Conservation (phyloP, 2,329 filamentous ascomycete genomes). For the Seiridium cupressi region DNA sequence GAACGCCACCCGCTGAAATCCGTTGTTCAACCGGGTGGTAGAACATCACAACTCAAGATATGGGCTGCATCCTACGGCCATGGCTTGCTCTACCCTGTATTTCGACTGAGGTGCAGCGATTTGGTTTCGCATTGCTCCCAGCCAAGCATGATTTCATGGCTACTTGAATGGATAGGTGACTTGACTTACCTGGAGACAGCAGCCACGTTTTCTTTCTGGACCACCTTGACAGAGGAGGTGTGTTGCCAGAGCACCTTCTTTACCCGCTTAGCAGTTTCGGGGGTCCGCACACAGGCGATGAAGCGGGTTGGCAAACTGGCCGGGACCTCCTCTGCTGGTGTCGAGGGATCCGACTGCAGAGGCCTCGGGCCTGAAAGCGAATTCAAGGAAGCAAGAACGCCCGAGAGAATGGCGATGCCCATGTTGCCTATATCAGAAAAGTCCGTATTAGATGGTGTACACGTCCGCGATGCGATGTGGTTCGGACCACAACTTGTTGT, state of each 20-base stretch:
- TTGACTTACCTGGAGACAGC: constrained; percentile 41
- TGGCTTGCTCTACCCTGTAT: too few species aligned
- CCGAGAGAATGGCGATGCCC: constrained; percentile 80
- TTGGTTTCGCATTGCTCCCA: too few species aligned
- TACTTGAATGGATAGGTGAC: too few species aligned
- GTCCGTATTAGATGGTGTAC: background rate
- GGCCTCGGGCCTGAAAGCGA: constrained; percentile 47
- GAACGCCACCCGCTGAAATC: too few species aligned
- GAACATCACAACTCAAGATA: too few species aligned
- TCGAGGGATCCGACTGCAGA: constrained; percentile 37
- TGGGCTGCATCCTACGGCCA: too few species aligned
- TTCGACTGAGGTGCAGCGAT: too few species aligned
- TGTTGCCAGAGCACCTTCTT: constrained; percentile 64
- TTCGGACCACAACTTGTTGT: background rate
- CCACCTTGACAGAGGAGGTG: constrained; percentile 60
- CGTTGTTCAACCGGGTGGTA: too few species aligned
- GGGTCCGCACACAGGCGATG: constrained; percentile 75
- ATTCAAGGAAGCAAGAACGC: constrained; percentile 70
- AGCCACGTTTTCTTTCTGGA: constrained; percentile 69
- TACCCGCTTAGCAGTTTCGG: constrained; percentile 68
- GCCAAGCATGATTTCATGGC: too few species aligned
- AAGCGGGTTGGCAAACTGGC: constrained; percentile 68
- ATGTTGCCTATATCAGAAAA: constrained; percentile 62
- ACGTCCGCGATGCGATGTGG: too few species aligned
- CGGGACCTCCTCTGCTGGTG: constrained; percentile 48